Base-by-base conservation (phyloP, 768 basidiomycete species). In the Cystofilobasidium capitatum region DNA sequence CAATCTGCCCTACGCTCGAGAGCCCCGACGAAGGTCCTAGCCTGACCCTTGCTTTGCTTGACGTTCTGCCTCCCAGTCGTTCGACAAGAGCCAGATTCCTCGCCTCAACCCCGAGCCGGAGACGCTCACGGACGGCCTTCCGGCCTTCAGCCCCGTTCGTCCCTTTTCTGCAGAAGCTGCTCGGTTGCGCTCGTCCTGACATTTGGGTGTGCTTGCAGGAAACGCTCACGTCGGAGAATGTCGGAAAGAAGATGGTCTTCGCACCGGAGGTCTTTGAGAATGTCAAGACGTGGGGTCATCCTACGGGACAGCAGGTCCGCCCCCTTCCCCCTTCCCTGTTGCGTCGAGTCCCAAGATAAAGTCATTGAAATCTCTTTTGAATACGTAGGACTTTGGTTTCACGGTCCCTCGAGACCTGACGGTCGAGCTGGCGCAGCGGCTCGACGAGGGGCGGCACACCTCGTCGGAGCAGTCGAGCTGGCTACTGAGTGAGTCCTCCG, bases 341-440 rank as follows among this genome's bases (percentile, higher is more conserved):
- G 17, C 3, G 57, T 1, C 35, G 3, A 33, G 31, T 35, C 35
- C 26, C 16, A 16, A 24, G 26, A 36, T 60, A 26, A n/a, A 3
- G 17, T 24, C 24, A 35, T 31, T 9, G 6, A 7, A 12, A 12
- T 6, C 14, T 24, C 44, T 16, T 16, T 17, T n/a, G 7, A 42
- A 6, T 12, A 24, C n/a, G 14, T 39, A 68, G 66, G 5, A n/a
- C 40, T 29, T 62, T 14, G 54, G 61, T 17, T 57, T 68, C 47
- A 58, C 66, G 8, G 55, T 68, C 14, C 55, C 66, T 1, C 51
- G 66, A 33, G 17, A 40, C 9, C 54, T 68, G 7, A 68, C 66
- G 22, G 26, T 68, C 14, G 66, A 68, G n/a, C 40, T 68, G 10
- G 42, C 42, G 12, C 47, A 45, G 1, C 47, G 40, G 24, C 42